Percentiles rank a stretch among this genome's conserved stretches.
These are phyloP conservation scores for Penicillium pulvis DNA, from an alignment of 495 filamentous ascomycete genomes.

Conservation along the genomic window DNA sequence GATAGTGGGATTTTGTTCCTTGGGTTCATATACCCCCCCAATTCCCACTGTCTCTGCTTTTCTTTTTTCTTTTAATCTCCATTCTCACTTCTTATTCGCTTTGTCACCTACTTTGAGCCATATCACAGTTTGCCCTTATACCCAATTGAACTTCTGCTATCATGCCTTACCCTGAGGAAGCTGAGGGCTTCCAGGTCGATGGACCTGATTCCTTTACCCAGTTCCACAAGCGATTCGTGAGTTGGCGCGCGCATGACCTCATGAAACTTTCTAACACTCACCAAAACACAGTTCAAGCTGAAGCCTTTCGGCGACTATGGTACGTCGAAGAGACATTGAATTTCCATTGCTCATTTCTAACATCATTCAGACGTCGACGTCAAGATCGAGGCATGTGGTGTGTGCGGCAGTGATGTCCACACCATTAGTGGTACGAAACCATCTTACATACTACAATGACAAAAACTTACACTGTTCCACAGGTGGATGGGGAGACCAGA, in stretches of 20 bases:
- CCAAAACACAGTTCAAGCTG: constrained; percentile 58
- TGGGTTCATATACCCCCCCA: constrained; percentile 5
- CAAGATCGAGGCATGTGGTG: constrained; percentile 72
- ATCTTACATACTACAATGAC: not conserved
- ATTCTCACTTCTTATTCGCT: not conserved
- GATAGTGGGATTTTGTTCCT: not conserved
- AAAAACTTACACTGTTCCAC: not conserved
- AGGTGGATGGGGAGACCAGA: constrained; percentile 72
- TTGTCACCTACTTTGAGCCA: too few relatives aligned
- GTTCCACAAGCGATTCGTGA: constrained; percentile 67
- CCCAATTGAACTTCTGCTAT: constrained; percentile 19
- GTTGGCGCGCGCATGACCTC: constrained; percentile 16
- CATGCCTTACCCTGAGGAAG: constrained; percentile 78
- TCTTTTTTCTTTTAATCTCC: constrained; percentile 5
- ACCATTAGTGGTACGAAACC: constrained; percentile 59
- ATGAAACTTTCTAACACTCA: not conserved
- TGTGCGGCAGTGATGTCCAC: constrained; percentile 80
- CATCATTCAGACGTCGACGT: constrained; percentile 66
- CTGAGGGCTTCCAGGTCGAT: constrained; percentile 72
- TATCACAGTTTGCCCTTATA: not conserved
- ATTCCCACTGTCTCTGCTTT: not conserved
- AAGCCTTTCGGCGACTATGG: constrained; percentile 73
- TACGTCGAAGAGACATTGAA: constrained; percentile 16
- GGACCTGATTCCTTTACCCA: constrained; percentile 58
- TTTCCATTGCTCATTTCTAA: constrained; percentile 4